phyloP scores from a whole-genome alignment of 2,329 filamentous ascomycete genomes.

The Arthroderma sp. region DNA sequence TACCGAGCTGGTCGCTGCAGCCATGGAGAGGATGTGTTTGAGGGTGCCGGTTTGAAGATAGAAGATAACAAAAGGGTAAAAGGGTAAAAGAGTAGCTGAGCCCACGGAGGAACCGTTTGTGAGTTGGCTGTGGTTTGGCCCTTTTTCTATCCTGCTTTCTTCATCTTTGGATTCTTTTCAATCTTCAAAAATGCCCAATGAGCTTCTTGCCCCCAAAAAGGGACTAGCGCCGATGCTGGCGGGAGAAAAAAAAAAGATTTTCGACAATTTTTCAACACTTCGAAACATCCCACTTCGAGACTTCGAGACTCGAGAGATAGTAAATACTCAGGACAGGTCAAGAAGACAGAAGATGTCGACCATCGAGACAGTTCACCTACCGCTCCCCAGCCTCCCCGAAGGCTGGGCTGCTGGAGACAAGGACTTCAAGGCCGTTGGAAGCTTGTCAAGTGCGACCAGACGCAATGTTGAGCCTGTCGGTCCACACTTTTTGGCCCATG shows the following conservation, averaged over 20 bases:
- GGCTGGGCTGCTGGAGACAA: constrained; percentile 70
- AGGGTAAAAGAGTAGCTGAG: background rate
- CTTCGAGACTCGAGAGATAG: background rate
- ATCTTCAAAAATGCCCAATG: background rate
- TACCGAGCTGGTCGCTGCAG: constrained; percentile 21
- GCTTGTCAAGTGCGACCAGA: constrained; percentile 64
- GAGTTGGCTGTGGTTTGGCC: no score
- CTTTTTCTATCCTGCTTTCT: background rate
- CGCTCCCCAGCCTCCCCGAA: constrained; percentile 60
- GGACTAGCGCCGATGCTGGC: background rate
- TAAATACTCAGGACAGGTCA: background rate
- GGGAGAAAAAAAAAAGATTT: background rate
- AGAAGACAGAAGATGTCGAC: constrained; percentile 32
- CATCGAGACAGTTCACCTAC: constrained; percentile 33
- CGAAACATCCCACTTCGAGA: background rate
- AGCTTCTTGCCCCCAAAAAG: background rate
- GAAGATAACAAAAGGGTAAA: no score
- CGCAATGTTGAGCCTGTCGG: constrained; percentile 91
- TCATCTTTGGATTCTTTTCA: background rate
- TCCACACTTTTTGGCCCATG: constrained; percentile 94
- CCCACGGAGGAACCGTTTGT: background rate
- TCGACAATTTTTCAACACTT: background rate
- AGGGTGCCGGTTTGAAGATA: background rate
- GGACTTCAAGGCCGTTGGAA: constrained; percentile 75
- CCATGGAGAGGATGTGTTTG: background rate